A percentile compares a stretch with the other conserved stretches of the same genome.
Evolutionary conservation across 2,329 filamentous ascomycete species (phyloP).

Genomic region (Harringtonia aguacate): DNA sequence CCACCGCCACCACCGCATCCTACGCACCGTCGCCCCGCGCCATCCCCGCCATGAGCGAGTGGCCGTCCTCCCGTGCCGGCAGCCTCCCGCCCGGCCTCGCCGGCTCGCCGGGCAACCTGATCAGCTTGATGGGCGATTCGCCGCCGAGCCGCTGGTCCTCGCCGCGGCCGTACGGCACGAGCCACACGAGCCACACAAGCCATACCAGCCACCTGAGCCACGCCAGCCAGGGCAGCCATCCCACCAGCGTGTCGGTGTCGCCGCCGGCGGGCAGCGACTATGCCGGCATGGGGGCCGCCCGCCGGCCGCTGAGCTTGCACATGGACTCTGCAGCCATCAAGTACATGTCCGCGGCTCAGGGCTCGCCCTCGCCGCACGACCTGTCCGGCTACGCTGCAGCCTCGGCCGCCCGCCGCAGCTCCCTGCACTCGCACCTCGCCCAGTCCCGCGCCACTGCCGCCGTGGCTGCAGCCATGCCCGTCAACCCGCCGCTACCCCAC

Average conservation of each 20-base stretch:
- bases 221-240: slow-evolving; percentile 9
- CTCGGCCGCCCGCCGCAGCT: slow-evolving; percentile 31
- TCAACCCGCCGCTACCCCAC: slow-evolving; percentile 59
- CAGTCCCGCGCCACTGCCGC: slow-evolving; percentile 28
- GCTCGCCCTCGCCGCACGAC: slow-evolving; percentile 20
- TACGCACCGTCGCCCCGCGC: slow-evolving; percentile 31
- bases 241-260: slow-evolving; percentile 24
- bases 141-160: slow-evolving; percentile 40
- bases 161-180: slow-evolving; percentile 29
- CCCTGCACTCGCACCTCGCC: slow-evolving; percentile 39
- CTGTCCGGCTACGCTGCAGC: slow-evolving; percentile 23
- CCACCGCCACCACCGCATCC: slow-evolving; percentile 29
- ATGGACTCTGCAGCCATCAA: slow-evolving; percentile 29
- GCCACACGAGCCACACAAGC: slow-evolving; percentile 10
- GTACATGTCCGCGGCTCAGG: slow-evolving; percentile 17
- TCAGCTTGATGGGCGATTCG: slow-evolving; percentile 39
- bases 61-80: slow-evolving; percentile 21
- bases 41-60: slow-evolving; percentile 33
- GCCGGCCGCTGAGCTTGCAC: slow-evolving; percentile 44
- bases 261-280: slow-evolving; percentile 19
- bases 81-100: slow-evolving; percentile 24
- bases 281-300: slow-evolving; percentile 12
- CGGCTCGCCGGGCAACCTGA: slow-evolving; percentile 43
- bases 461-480: neutral
- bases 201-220: slow-evolving; percentile 8